phyloP scores from a whole-genome alignment of 2,329 filamentous ascomycete species.

The Aspergillus unguis region DNA sequence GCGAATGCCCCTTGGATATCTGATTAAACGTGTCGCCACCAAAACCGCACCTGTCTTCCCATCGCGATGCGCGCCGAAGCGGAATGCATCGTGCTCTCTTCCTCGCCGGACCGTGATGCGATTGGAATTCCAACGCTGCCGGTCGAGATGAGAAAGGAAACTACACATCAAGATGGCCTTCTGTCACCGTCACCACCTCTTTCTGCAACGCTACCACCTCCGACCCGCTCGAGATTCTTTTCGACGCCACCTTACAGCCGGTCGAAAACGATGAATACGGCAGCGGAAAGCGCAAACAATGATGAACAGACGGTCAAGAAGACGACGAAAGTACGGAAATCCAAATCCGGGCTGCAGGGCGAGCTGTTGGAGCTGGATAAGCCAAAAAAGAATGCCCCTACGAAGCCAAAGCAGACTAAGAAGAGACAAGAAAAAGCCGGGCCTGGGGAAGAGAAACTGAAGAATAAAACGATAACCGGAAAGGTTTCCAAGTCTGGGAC shows the following conservation, averaged over 20 bases:
- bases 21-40: not conserved
- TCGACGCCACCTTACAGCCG: constrained; percentile 5
- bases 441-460: constrained; percentile 23
- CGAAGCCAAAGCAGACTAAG: constrained; percentile 22
- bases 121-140: constrained; percentile 30
- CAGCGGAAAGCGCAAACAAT: constrained; percentile 7
- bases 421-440: constrained; percentile 23
- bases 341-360: constrained; percentile 8
- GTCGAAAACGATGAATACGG: constrained; percentile 12
- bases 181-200: constrained; percentile 28
- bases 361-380: not conserved
- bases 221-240: constrained; percentile 28
- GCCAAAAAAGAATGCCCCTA: constrained; percentile 15
- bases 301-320: constrained; percentile 9
- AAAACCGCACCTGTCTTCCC: constrained; percentile 8
- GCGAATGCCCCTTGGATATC: not conserved
- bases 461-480: constrained; percentile 35
- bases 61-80: constrained; percentile 37
- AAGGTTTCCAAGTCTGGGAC: constrained; percentile 34
- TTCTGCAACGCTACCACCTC: constrained; percentile 22
- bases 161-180: constrained; percentile 18
- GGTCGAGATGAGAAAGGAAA: constrained; percentile 12
- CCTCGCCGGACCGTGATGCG: constrained; percentile 37
- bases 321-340: constrained; percentile 15
- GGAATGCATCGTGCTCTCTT: constrained; percentile 41